phyloP scores from a whole-genome alignment of 1,139 yeast genomes.

The Magnusiomyces suaveolens region DNA sequence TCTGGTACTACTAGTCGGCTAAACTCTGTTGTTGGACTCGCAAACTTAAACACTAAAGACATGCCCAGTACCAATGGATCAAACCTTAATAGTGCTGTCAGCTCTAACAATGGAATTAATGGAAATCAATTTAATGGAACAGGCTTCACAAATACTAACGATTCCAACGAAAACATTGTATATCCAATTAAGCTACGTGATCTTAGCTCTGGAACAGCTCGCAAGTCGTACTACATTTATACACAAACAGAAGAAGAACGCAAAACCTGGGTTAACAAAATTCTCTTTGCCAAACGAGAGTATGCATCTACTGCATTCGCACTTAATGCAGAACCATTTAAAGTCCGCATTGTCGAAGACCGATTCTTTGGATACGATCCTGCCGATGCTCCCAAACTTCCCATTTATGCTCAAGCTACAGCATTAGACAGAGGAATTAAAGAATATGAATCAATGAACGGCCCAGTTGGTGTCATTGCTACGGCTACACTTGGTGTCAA shows the following conservation, averaged over 20 bases:
- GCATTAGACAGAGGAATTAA: conserved; percentile 47
- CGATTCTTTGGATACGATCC: conserved; percentile 58
- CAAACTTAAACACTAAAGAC: not conserved
- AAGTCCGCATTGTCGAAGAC: conserved; percentile 45
- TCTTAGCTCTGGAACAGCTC: conserved; percentile 30
- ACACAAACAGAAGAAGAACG: conserved; percentile 37
- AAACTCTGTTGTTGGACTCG: not conserved
- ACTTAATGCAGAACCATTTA: conserved; percentile 46
- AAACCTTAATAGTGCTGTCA: conserved; percentile 2
- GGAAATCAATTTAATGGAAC: not conserved
- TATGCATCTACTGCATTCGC: conserved; percentile 39
- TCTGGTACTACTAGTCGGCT: not conserved
- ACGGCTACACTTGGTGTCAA: not conserved
- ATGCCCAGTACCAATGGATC: not conserved
- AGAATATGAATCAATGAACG: conserved; percentile 17
- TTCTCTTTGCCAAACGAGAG: conserved; percentile 47
- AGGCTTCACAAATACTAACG: not conserved
- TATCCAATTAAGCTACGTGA: conserved; percentile 43
- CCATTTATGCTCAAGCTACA: conserved; percentile 53
- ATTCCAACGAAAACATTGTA: conserved; percentile 27
- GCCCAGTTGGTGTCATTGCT: not conserved
- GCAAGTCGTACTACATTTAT: conserved; percentile 47
- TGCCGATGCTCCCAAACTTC: conserved; percentile 48
- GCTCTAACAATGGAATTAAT: conserved; percentile 6
- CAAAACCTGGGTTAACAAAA: conserved; percentile 46